phyloP scores from a whole-genome alignment of 768 basidiomycete genomes.

The Lentinula raphanica region DNA sequence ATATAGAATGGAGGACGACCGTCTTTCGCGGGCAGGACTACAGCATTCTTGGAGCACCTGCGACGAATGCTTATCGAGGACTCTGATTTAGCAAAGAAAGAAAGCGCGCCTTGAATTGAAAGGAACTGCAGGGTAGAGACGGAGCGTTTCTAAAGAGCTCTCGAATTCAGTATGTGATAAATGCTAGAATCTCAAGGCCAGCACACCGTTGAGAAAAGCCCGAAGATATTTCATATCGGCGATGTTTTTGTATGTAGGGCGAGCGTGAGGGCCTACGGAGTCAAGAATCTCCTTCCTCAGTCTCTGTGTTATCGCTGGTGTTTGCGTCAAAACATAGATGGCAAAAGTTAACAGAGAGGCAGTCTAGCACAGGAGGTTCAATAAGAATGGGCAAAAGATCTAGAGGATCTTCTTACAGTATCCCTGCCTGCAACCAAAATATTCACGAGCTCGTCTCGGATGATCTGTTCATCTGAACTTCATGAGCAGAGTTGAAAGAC shows the following conservation, averaged over 20 bases:
- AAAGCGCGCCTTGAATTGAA: not conserved
- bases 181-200: no score
- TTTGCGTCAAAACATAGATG: slow-evolving; percentile 48
- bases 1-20: slow-evolving; percentile 20
- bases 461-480: slow-evolving; percentile 30
- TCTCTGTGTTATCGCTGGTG: slow-evolving; percentile 38
- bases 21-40: slow-evolving; percentile 15
- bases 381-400: no score
- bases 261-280: slow-evolving; percentile 34
- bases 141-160: slow-evolving; percentile 36
- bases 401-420: slow-evolving; percentile 21
- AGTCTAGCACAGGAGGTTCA: slow-evolving; percentile 25
- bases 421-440: slow-evolving; percentile 43
- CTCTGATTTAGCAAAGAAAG: not conserved
- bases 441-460: slow-evolving; percentile 42
- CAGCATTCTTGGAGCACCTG: slow-evolving; percentile 16
- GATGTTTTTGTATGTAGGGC: slow-evolving; percentile 52
- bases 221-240: slow-evolving; percentile 54
- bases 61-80: not conserved
- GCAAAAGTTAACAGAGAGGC: slow-evolving; percentile 49
- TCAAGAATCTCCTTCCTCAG: slow-evolving; percentile 49
- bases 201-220: slow-evolving; percentile 49
- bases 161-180: not conserved
- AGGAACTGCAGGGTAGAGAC: slow-evolving; percentile 50
- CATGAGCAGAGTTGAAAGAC: no score